phyloP scores from a whole-genome alignment of 192 early-diverging fungal genomes.

The Neocallimastix lanati region DNA sequence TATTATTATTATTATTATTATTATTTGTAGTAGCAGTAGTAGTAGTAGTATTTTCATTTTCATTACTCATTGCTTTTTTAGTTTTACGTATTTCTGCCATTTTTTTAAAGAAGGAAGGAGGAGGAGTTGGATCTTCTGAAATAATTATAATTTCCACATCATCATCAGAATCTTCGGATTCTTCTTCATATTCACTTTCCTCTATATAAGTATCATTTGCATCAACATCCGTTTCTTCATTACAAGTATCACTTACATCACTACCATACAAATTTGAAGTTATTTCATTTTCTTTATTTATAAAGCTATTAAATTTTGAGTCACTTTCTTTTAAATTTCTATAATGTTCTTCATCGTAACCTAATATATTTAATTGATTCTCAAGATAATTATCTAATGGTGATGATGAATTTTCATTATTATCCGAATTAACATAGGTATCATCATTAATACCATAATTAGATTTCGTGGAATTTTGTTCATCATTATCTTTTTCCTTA shows the following conservation, averaged over 20 bases:
- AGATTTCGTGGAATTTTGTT: neutral
- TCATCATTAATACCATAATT: neutral
- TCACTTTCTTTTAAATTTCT: neutral
- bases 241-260: neutral
- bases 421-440: neutral
- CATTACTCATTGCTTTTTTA: neutral
- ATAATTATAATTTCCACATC: neutral
- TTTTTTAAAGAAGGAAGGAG: neutral
- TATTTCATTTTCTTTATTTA: neutral
- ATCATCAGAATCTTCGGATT: neutral
- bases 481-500: neutral
- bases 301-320: neutral
- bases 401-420: neutral
- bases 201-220: neutral
- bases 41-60: neutral
- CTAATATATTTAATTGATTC: neutral
- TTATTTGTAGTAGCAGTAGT: too few relatives aligned
- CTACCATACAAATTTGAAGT: neutral
- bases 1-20: too few relatives aligned
- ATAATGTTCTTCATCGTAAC: neutral
- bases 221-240: neutral
- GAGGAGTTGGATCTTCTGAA: neutral
- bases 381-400: neutral
- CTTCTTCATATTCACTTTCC: neutral
- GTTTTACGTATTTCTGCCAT: neutral